Percentiles rank a stretch among this genome's conserved stretches.
Conservation (phyloP, 1,139 yeast species). For the Candida smagusa region DNA sequence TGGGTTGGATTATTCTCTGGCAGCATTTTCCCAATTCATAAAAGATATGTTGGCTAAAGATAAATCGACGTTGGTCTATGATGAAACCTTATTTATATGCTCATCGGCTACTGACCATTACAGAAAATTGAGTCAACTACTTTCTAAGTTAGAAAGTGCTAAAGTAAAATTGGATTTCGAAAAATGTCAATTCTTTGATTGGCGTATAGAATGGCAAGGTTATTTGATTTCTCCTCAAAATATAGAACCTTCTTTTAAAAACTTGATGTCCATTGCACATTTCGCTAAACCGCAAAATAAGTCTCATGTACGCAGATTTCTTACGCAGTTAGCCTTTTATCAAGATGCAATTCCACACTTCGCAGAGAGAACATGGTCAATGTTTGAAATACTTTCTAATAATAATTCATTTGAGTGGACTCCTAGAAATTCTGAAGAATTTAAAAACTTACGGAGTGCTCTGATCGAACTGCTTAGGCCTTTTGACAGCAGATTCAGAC, state of each 20-base stretch:
- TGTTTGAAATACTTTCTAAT: neutral
- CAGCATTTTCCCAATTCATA: constrained; percentile 1
- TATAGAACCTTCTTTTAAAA: constrained; percentile 1
- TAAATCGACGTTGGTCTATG: neutral
- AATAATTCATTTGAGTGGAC: constrained; percentile 1
- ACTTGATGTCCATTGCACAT: neutral
- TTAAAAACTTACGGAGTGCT: neutral
- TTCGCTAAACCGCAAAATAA: neutral
- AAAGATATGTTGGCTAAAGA: neutral
- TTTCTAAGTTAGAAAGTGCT: constrained; percentile 1
- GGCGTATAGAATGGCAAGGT: constrained; percentile 3
- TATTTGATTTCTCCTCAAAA: constrained; percentile 2
- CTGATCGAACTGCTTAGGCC: constrained; percentile 2
- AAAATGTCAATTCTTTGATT: constrained; percentile 1
- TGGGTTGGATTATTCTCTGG: neutral
- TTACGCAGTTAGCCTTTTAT: neutral
- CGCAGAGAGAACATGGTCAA: constrained; percentile 1
- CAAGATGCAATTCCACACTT: constrained; percentile 4
- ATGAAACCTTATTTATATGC: constrained; percentile 2
- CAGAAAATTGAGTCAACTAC: neutral
- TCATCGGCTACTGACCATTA: neutral
- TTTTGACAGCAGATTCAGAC: neutral
- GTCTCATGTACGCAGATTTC: constrained; percentile 2
- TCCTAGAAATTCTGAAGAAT: neutral
- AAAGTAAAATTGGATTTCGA: constrained; percentile 1